phyloP scores from a whole-genome alignment of 306 rosid species.

The Cercis canadensis region DNA sequence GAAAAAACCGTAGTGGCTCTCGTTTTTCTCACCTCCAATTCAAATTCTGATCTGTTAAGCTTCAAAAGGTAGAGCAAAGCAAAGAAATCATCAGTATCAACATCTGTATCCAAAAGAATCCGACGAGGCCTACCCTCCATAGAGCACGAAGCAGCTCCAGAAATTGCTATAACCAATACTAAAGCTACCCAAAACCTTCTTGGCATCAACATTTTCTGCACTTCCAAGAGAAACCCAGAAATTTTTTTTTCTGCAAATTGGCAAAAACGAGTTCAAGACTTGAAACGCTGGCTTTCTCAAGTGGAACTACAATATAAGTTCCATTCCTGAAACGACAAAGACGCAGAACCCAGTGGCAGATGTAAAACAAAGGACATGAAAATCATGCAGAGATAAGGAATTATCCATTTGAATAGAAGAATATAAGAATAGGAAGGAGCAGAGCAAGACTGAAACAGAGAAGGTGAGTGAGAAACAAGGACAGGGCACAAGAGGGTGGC shows the following conservation, averaged over 20 bases:
- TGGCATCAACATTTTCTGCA: slow-evolving; percentile 49
- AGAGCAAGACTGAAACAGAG: background rate
- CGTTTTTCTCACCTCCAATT: slow-evolving; percentile 64
- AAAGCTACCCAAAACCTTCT: slow-evolving; percentile 47
- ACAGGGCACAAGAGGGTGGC: background rate
- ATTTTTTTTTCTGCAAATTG: slow-evolving; percentile 26
- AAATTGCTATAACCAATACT: slow-evolving; percentile 38
- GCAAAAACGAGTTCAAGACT: slow-evolving; percentile 1
- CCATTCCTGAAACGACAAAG: background rate
- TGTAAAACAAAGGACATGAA: background rate
- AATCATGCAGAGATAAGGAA: slow-evolving; percentile 31
- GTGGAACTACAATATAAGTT: background rate
- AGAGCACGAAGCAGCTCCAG: slow-evolving; percentile 39
- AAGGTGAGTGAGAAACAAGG: background rate
- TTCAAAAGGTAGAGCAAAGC: slow-evolving; percentile 85
- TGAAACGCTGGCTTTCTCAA: slow-evolving; percentile 9
- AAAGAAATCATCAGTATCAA: slow-evolving; percentile 87
- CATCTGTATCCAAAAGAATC: slow-evolving; percentile 87
- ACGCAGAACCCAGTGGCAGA: too few species aligned
- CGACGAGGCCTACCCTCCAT: slow-evolving; percentile 61
- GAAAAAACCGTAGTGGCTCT: background rate
- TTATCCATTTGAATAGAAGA: background rate
- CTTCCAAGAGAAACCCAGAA: slow-evolving; percentile 41
- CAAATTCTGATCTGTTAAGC: slow-evolving; percentile 84
- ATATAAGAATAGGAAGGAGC: background rate